These are phyloP conservation scores for Leptographium flavum DNA, from an alignment of 2,329 filamentous ascomycete genomes.

Conservation along the genomic window DNA sequence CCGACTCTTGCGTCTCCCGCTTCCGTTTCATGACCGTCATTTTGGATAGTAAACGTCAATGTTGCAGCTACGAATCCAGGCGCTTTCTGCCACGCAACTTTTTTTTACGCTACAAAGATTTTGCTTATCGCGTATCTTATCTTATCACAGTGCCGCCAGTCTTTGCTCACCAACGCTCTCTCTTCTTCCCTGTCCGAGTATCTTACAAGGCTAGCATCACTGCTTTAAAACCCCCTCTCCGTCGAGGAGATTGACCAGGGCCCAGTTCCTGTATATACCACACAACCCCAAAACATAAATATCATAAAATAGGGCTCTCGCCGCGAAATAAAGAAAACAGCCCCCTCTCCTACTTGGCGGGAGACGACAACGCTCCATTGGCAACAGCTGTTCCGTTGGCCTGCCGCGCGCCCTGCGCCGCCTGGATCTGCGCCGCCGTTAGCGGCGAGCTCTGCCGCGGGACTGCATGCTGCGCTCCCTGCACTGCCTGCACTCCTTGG, in stretches of 20 bases:
- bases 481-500: slow-evolving; percentile 1
- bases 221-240: not conserved
- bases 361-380: not conserved
- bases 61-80: not conserved
- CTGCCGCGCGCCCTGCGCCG: slow-evolving; percentile 3
- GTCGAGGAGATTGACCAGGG: not conserved
- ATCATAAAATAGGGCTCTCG: not conserved
- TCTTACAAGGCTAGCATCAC: no score
- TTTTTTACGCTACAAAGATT: not conserved
- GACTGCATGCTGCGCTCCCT: slow-evolving; percentile 1
- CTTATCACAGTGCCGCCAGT: not conserved
- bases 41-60: not conserved
- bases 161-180: no score
- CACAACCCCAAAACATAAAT: not conserved
- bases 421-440: slow-evolving; percentile 4
- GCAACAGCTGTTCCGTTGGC: not conserved
- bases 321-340: not conserved
- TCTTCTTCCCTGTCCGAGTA: no score
- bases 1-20: slow-evolving; percentile 5
- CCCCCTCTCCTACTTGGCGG: not conserved
- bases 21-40: slow-evolving; percentile 8
- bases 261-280: not conserved
- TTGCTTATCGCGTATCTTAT: slow-evolving; percentile 9
- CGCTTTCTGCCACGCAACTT: slow-evolving; percentile 1
- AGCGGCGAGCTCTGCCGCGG: slow-evolving; percentile 5